These are phyloP conservation scores for Mucor plumbeus DNA, from an alignment of 371 early-diverging fungal species.

Conservation along the genomic window DNA sequence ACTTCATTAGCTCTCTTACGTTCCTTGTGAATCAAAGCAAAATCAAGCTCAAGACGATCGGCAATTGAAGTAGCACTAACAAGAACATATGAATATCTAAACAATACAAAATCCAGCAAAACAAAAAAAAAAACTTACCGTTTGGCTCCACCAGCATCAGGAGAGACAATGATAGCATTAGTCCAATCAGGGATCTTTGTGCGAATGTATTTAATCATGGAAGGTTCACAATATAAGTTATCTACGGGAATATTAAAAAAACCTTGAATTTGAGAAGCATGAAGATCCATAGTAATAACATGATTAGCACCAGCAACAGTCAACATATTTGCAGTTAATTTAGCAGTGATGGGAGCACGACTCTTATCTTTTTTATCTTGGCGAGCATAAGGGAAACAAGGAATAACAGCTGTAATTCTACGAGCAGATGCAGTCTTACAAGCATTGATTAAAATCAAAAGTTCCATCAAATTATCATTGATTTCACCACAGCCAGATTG, in stretches of 20 bases:
- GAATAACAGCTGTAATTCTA: slow-evolving; percentile 94
- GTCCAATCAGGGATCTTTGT: slow-evolving; percentile 83
- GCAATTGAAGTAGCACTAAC: slow-evolving; percentile 88
- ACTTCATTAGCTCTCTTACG: slow-evolving; percentile 95
- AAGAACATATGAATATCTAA: too few relatives aligned
- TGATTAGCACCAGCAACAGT: slow-evolving; percentile 97
- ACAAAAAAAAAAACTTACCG: slow-evolving; percentile 36
- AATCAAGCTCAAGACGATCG: slow-evolving; percentile 93
- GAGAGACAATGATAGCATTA: slow-evolving; percentile 92
- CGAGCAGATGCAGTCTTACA: slow-evolving; percentile 96
- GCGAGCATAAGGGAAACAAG: slow-evolving; percentile 97
- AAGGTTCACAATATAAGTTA: slow-evolving; percentile 94
- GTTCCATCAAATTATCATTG: slow-evolving; percentile 96
- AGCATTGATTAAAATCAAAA: slow-evolving; percentile 94
- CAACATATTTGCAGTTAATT: slow-evolving; percentile 94
- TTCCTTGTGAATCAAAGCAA: slow-evolving; percentile 98
- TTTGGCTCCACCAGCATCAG: slow-evolving; percentile 98
- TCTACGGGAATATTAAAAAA: slow-evolving; percentile 98
- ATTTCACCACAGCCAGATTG: slow-evolving; percentile 92
- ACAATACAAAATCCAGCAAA: too few relatives aligned
- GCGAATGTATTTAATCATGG: slow-evolving; percentile 88
- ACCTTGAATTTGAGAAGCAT: slow-evolving; percentile 97
- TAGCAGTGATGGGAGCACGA: slow-evolving; percentile 92
- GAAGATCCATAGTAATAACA: slow-evolving; percentile 98
- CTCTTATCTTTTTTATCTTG: slow-evolving; percentile 96